Evolutionary conservation across 495 filamentous ascomycete genomes (phyloP), one percentile per base, ranked within the genome.

Genomic region (Rusavskia elegans): DNA sequence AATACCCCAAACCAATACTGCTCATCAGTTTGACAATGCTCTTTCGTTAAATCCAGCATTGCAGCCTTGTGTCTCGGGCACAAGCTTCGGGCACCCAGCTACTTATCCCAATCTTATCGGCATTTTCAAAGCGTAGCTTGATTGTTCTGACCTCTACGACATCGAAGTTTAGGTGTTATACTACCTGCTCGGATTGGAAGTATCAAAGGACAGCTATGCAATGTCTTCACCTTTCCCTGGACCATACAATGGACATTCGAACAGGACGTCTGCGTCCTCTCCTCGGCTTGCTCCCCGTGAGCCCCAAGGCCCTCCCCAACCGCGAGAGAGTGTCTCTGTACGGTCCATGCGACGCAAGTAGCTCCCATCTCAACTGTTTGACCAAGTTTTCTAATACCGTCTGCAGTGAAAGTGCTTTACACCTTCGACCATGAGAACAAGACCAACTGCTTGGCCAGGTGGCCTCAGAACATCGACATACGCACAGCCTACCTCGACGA

Each of bases 371-470:
- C 17, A 21, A 38, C 21, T 37, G 13, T 2, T 27, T 53, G 36
- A 51, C 21, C 38, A 35, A 35, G 32, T 7, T 35, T 35, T 11
- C 9, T 35, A 7, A 46, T 39, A 7, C 7, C 29, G 3, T 16
- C 20, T 63, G 53, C 63, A 87, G 85, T 97, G 66, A 97, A 98
- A 74, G 87, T 98, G 25, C 82, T 92, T 39, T 98, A 98, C 66
- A 93, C 89, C 20, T 97, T 97, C 66, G 89, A 97, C 61, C 81
- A 86, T 60, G 83, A 87, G 42, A 83, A 78, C 64, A 87, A 89
- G 66, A 84, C 88, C 23, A 86, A 90, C 62, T 97, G 92, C 68
- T 71, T 98, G 27, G 90, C 93, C 54, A 81, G 90, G 60, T 87
- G 88, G 76, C 86, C 87, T 41, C 79, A 89, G 51, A 72, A 84